Base-by-base conservation (phyloP, 208 protist genomes). In the Endotrypanum monterogeii region DNA sequence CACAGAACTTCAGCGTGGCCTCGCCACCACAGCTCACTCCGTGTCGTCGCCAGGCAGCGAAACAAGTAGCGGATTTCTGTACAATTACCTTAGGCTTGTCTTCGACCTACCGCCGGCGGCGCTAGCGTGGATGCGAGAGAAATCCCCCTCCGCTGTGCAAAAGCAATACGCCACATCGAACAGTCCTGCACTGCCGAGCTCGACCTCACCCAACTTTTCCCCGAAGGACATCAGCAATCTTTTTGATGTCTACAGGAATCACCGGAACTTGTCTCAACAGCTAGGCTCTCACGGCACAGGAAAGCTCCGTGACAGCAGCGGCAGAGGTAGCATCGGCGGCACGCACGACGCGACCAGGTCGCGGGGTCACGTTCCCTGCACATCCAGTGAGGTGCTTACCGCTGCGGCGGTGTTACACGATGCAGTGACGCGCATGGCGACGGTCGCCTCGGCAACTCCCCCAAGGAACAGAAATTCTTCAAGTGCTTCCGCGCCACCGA, bases 401-500 rank as follows among this genome's bases (percentile, higher is more conserved):
- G 89, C 80, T 18, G 71, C 85, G 7, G 85, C 87, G 1, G 78
- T 94, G 57, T 50, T 94, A 60, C 85, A 91, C 67, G 83, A 92
- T 69, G 79, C 80, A 12, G 78, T 88, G 56, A 65, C 71, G n/a
- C 77, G 88, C 25, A 67, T 82, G 60, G 20, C 37, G 18, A 28
- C 67, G n/a, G 52, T 61, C 30, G 75, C 61, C 54, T 50, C 67
- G 23, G 61, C 63, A 16, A 20, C 3, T 9, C n/a, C 3, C 37
- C 35, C 50, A 3, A 23, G 1, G 28, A 2, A 14, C 1, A 30
- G 8, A 50, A 51, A 35, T 28, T 35, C 14, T 18, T 2, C 52
- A 37, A 9, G 55, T n/a, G 30, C 58, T 32, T 28, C 60, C 30
- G 37, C 52, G 23, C 12, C 41, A 35, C 52, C 62, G 67, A 41